Percentiles rank a stretch among this genome's conserved stretches.
These are phyloP conservation scores for Angomonas deanei DNA, from an alignment of 208 protist genomes.

Conservation along the genomic window DNA sequence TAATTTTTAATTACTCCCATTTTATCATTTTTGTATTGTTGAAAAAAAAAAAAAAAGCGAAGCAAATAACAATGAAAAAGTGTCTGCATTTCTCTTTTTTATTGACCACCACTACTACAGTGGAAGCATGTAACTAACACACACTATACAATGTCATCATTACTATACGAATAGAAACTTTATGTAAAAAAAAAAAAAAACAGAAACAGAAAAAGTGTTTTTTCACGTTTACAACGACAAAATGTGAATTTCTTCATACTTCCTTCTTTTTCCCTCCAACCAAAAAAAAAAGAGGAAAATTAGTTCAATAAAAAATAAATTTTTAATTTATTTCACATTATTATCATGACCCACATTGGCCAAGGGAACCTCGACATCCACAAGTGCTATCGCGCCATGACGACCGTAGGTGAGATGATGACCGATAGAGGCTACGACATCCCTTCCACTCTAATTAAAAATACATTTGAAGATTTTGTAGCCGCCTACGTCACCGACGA, in stretches of 20 bases:
- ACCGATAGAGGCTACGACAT: slow-evolving; percentile 74
- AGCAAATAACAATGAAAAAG: background rate
- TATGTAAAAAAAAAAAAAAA: background rate
- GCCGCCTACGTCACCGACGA: slow-evolving; percentile 39
- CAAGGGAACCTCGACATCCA: slow-evolving; percentile 66
- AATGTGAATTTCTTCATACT: background rate
- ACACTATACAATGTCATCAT: background rate
- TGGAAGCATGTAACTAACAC: no score
- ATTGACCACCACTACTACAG: background rate
- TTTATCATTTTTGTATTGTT: background rate
- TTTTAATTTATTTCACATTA: background rate
- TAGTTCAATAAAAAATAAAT: slow-evolving; percentile 5
- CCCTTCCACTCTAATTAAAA: slow-evolving; percentile 32
- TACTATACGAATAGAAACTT: background rate
- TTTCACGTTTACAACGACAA: background rate
- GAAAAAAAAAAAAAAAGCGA: background rate
- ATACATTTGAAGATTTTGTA: slow-evolving; percentile 60
- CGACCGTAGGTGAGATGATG: slow-evolving; percentile 85
- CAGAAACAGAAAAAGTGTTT: background rate
- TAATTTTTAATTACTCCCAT: background rate
- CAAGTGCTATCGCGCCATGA: slow-evolving; percentile 74
- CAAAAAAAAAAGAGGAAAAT: background rate
- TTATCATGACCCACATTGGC: slow-evolving; percentile 10
- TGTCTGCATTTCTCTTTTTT: slow-evolving; percentile 3
- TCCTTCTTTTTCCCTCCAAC: no score